Percentiles rank a stretch among this genome's conserved stretches.
Conservation (phyloP, 345 rosid genomes). For the Combretum micranthum region DNA sequence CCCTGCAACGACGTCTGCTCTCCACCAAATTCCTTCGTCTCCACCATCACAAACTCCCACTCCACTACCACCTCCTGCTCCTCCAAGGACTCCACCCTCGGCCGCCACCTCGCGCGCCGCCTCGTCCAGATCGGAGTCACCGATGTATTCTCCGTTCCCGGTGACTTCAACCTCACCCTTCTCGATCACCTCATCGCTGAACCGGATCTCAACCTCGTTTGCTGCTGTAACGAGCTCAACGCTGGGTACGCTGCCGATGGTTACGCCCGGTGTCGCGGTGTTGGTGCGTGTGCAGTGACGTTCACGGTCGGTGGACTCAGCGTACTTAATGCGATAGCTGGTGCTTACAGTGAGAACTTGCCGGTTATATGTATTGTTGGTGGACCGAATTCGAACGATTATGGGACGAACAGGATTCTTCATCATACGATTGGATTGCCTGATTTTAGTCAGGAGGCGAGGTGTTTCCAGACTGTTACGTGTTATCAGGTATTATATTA, state of each 20-base stretch:
- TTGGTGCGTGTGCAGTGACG: slow-evolving; percentile 82
- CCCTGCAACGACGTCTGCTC: slow-evolving; percentile 26
- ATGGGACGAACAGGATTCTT: slow-evolving; percentile 70
- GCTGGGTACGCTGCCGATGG: slow-evolving; percentile 88
- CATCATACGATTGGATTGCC: slow-evolving; percentile 78
- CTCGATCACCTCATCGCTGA: slow-evolving; percentile 73
- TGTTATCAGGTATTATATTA: slow-evolving; percentile 48
- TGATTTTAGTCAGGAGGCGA: slow-evolving; percentile 65
- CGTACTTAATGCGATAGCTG: slow-evolving; percentile 68
- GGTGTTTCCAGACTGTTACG: slow-evolving; percentile 67
- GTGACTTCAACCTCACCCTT: slow-evolving; percentile 73
- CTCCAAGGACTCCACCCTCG: slow-evolving; percentile 44
- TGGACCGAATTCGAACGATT: slow-evolving; percentile 82
- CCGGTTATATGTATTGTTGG: slow-evolving; percentile 79
- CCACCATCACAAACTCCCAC: slow-evolving; percentile 26
- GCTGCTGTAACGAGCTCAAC: slow-evolving; percentile 84
- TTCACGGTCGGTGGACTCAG: slow-evolving; percentile 82
- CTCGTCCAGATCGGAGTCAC: slow-evolving; percentile 48
- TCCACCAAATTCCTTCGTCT: slow-evolving; percentile 29
- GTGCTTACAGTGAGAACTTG: slow-evolving; percentile 75
- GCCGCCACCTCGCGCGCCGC: slow-evolving; percentile 62
- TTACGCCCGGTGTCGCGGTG: slow-evolving; percentile 61
- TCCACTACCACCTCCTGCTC: slow-evolving; percentile 17
- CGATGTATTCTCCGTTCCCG: slow-evolving; percentile 67
- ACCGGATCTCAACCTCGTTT: slow-evolving; percentile 53